These are phyloP conservation scores for Cercospora sp. DNA, from an alignment of 2,329 filamentous ascomycete species.

Conservation along the genomic window DNA sequence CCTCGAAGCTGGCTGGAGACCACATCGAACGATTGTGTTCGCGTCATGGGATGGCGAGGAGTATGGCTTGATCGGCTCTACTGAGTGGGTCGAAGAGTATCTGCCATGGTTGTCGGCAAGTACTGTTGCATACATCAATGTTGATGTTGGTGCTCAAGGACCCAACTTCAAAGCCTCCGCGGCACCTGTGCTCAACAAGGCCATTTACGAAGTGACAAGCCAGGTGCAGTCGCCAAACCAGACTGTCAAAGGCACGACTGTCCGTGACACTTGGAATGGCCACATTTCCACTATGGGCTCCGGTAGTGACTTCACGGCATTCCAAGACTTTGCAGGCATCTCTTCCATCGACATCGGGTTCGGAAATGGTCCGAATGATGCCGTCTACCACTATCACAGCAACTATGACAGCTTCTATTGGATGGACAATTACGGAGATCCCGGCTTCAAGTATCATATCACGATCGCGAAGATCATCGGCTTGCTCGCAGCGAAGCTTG, in stretches of 20 bases:
- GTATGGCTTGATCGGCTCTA: constrained; percentile 81
- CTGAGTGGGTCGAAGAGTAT: constrained; percentile 92
- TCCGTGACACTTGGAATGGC: constrained; percentile 63
- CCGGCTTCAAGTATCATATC: constrained; percentile 59
- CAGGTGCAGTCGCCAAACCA: constrained; percentile 70
- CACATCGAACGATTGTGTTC: constrained; percentile 86
- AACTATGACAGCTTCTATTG: constrained; percentile 84
- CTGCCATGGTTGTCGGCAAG: constrained; percentile 74
- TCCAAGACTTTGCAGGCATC: constrained; percentile 56
- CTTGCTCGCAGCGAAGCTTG: constrained; percentile 48
- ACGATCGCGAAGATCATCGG: constrained; percentile 51
- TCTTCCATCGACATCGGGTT: constrained; percentile 53
- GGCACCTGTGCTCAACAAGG: constrained; percentile 73
- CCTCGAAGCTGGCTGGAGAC: constrained; percentile 74
- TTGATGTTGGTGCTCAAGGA: constrained; percentile 73
- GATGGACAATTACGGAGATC: constrained; percentile 78
- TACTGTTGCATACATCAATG: constrained; percentile 80
- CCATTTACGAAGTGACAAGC: constrained; percentile 66
- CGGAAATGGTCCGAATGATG: constrained; percentile 37
- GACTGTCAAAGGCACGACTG: constrained; percentile 66
- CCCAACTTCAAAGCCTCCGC: constrained; percentile 64
- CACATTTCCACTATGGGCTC: constrained; percentile 58
- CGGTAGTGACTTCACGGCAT: constrained; percentile 55
- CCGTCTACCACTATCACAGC: constrained; percentile 75
- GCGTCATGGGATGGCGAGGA: constrained; percentile 71